These are phyloP conservation scores for Monosporascus sp. DNA, from an alignment of 2,329 filamentous ascomycete species.

Conservation along the genomic window DNA sequence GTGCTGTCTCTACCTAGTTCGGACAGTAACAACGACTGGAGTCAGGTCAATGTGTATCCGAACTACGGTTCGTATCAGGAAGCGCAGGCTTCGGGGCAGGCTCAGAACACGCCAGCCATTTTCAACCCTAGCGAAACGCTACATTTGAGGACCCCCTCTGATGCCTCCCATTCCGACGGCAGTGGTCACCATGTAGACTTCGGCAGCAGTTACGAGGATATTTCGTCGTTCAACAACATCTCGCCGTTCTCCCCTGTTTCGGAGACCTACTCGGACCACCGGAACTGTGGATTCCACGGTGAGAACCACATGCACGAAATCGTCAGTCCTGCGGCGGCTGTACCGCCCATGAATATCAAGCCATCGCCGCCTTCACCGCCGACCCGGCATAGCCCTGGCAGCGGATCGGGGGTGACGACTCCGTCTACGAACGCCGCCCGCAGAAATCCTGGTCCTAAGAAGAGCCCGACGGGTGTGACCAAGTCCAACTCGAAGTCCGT, in stretches of 20 bases:
- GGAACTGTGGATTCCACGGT: slow-evolving; percentile 53
- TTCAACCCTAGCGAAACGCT: slow-evolving; percentile 91
- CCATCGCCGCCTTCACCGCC: slow-evolving; percentile 44
- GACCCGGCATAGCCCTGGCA: slow-evolving; percentile 55
- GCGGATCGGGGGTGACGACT: slow-evolving; percentile 54
- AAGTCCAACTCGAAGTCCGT: slow-evolving; percentile 76
- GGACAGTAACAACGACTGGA: slow-evolving; percentile 84
- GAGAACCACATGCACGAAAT: slow-evolving; percentile 49
- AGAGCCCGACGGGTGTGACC: slow-evolving; percentile 60
- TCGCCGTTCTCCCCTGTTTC: slow-evolving; percentile 80
- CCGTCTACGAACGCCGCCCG: slow-evolving; percentile 60
- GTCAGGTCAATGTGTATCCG: slow-evolving; percentile 69
- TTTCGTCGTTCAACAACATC: slow-evolving; percentile 55
- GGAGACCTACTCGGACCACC: slow-evolving; percentile 66
- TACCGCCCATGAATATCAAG: slow-evolving; percentile 66
- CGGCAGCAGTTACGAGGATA: slow-evolving; percentile 76
- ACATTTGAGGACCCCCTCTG: slow-evolving; percentile 80
- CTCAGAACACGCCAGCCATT: slow-evolving; percentile 59
- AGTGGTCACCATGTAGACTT: slow-evolving; percentile 57
- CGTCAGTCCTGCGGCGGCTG: slow-evolving; percentile 63
- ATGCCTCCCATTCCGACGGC: slow-evolving; percentile 73
- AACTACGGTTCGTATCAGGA: slow-evolving; percentile 64
- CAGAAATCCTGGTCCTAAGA: slow-evolving; percentile 64
- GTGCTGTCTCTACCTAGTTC: slow-evolving; percentile 76
- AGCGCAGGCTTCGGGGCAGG: slow-evolving; percentile 39